Base-by-base conservation (phyloP, 23 red algal genomes). In the Gracilariopsis chorda region DNA sequence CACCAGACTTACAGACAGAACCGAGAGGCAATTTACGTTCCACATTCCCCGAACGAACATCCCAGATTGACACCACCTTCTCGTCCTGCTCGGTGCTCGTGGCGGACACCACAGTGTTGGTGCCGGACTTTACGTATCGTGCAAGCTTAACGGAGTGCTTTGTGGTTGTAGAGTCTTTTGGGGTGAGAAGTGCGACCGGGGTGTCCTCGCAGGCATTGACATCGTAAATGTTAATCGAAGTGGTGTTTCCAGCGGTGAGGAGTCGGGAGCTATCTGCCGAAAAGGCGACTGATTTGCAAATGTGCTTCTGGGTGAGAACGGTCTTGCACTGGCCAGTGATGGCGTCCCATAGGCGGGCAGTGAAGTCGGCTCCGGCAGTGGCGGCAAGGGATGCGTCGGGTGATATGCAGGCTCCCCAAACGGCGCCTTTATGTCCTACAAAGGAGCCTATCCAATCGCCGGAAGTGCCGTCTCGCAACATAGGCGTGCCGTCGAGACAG, bases 391-490 rank as follows among this genome's bases (percentile, higher is more conserved):
- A 87, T 5, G 95, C 92, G 77, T 93, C 79, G 39, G 60, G 56
- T 48, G 82, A 90, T 28, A 98, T 87, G 48, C 82, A 94, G 23
- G 95, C 95, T 19, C 81, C 63, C 95, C 95, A 98, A 20, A 98
- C 95, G 12, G 95, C 95, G 0, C 95, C 95, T 62, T 94, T 94
- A 48, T 98, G 95, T 11, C 95, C 95, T 13, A 76, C 29, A 87
- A 98, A 98, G 35, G 95, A 94, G 47, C 95, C 95, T 53, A 98
- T 84, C 95, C 95, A 98, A 24, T 98, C 92, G 8, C 95, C 95
- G 35, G 95, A 87, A 7, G 80, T 82, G 0, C 90, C 95, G 64
- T 98, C 90, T 51, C 95, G 95, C 10, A 98, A 64, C 95, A 98
- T 98, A 0, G 95, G 95, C 30, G 82, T 94, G 25, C 90, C 90